Base-by-base conservation (phyloP, 225 moss, liverwort and hornwort species). In the Marchantia polymorpha region DNA sequence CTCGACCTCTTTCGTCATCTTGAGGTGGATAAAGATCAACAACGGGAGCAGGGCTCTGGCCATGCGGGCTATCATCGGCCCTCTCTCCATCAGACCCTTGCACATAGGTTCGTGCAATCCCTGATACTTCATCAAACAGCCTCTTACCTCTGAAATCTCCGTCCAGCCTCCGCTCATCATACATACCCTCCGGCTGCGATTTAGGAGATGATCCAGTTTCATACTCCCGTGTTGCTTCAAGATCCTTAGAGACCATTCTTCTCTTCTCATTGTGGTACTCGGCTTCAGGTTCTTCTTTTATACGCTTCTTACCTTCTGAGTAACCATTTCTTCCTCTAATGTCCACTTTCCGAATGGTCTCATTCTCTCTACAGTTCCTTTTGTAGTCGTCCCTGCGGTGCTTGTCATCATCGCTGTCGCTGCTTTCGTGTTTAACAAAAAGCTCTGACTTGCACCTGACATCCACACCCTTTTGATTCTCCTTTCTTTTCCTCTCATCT, bases 231-330 rank as follows among this genome's bases (percentile, higher is more conserved):
- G 76, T 39, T 6, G 59, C 23, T 48, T 76, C 76, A 11, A 76
- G 70, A 76, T 64, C 69, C 78, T 84, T 85, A 54, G 75, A 64
- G 83, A 90, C 67, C 81, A 85, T 85, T 53, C 86, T 85, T 81
- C 85, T 91, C 80, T 90, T 89, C 85, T 83, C 88, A 69, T 64
- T 72, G 49, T 87, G 87, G 73, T 87, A 85, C 77, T 89, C 92
- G 31, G 88, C 86, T 50, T 94, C 96, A 72, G 84, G 83, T 22
- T 83, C 88, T 77, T 90, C 96, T 83, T 92, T 94, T 14, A 66
- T 75, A 83, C 89, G 85, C 86, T 88, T 90, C 74, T 82, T 86
- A 52, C 81, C 87, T 75, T 92, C 93, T 20, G 51, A 81, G 73
- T 68, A 68, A 52, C 73, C 49, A 64, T 56, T 84, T 50, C 83